Evolutionary conservation across 345 rosid genomes (phyloP), one percentile per base, ranked within the genome.

Genomic region (Syzygium grande): DNA sequence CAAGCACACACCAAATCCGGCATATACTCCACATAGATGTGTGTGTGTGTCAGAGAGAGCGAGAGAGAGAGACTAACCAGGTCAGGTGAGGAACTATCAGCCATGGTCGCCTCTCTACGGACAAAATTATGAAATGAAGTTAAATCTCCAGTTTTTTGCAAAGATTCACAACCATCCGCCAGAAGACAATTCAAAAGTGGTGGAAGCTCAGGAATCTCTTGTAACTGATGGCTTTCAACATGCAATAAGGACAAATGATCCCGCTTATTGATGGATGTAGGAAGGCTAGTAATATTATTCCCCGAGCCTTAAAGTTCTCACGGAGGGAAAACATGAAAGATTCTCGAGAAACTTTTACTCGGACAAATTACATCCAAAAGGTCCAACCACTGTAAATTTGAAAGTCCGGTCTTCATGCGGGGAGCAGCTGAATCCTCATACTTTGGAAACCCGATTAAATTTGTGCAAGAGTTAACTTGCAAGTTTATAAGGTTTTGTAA

Each of bases 221-320:
- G 61, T 56, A 56, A 56, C 23, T 9, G 11, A 22, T 3, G 5
- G n/a, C 61, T 21, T 8, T 4, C 4, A 54, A 54, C 58, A 19
- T 1, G 2, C 58, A 54, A 54, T 7, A 2, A 1, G 58, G 7
- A 8, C 58, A 56, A 56, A 56, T 4, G 27, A 56, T 56, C n/a
- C 23, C 27, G 61, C 61, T 56, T 56, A 22, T 3, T 23, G n/a
- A 56, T 23, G 61, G 61, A 56, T 10, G 12, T 56, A 23, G 61
- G 61, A 23, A 56, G 61, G 61, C 27, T 56, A 7, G 12, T 56
- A 22, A 56, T 56, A 9, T 56, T 56, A 22, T 22, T 56, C 27
- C 5, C 5, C 7, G 5, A 23, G n/a, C 2, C 3, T 0, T 56
- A 56, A 56, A 1, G 5, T 4, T 22, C 2, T 8, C 14, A 59